Conservation (phyloP, 2,329 filamentous ascomycete genomes). For the Penicillium occitanis region DNA sequence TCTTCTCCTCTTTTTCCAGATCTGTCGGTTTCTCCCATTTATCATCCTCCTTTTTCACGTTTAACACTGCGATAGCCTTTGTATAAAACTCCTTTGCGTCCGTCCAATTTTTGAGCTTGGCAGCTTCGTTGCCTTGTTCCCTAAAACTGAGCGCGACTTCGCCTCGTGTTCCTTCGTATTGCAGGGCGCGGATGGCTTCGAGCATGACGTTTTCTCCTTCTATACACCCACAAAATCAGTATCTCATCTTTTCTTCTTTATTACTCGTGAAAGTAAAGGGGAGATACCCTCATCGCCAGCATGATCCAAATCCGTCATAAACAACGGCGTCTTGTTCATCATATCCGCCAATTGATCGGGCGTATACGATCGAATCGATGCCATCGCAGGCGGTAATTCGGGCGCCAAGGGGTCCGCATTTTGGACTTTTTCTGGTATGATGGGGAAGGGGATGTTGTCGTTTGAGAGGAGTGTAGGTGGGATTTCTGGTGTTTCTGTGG, state of each 20-base stretch:
- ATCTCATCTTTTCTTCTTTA: not conserved
- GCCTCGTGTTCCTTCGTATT: constrained; percentile 84
- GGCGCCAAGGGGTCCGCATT: constrained; percentile 37
- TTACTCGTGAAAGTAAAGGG: not conserved
- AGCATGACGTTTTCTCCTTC: constrained; percentile 75
- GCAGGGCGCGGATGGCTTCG: constrained; percentile 83
- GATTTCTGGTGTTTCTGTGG: not conserved
- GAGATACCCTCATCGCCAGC: constrained; percentile 54
- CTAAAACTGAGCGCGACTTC: constrained; percentile 85
- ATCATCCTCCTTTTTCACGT: constrained; percentile 55
- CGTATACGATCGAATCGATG: constrained; percentile 56
- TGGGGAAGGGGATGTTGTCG: constrained; percentile 40
- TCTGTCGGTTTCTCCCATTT: constrained; percentile 54
- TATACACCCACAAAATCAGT: constrained; percentile 24
- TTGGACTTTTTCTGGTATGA: constrained; percentile 38
- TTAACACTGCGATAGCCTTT: constrained; percentile 75
- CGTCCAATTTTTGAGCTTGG: constrained; percentile 67
- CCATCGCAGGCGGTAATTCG: constrained; percentile 59
- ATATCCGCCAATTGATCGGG: constrained; percentile 62
- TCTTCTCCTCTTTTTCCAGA: constrained; percentile 57
- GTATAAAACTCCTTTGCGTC: constrained; percentile 91
- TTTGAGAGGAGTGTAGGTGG: constrained; percentile 1
- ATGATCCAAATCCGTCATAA: constrained; percentile 86
- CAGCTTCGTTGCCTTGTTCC: constrained; percentile 88
- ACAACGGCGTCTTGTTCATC: constrained; percentile 74